Evolutionary conservation across 176 grass and related monocot genomes (phyloP).

Genomic region (Ananas comosus): DNA sequence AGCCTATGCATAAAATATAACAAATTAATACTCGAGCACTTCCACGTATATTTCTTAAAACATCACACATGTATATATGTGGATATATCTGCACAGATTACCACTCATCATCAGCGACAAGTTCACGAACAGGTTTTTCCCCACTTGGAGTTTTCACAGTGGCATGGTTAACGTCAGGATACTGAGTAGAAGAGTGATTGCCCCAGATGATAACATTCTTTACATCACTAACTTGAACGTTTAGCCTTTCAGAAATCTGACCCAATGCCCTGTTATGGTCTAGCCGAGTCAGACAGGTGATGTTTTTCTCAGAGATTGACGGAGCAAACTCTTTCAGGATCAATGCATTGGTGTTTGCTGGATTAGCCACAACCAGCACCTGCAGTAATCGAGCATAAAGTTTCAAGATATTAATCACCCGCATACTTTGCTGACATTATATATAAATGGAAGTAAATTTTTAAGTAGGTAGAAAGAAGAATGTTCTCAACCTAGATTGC

Average conservation of each 20-base stretch:
- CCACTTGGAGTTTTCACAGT: constrained; percentile 59
- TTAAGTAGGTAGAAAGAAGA: background rate
- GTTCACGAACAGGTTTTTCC: constrained; percentile 62
- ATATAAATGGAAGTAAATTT: background rate
- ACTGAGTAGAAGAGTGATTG: constrained; percentile 86
- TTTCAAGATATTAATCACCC: background rate
- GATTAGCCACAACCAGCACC: constrained; percentile 96
- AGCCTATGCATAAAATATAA: constrained; percentile 42
- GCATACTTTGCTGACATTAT: background rate
- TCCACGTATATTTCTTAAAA: no score
- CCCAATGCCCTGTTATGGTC: constrained; percentile 95
- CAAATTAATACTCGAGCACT: background rate
- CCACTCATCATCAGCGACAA: constrained; percentile 77
- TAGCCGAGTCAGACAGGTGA: constrained; percentile 88
- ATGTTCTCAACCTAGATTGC: background rate
- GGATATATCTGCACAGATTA: constrained; percentile 20
- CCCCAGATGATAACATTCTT: constrained; percentile 98
- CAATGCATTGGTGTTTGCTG: constrained; percentile 94
- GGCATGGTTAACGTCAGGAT: constrained; percentile 88
- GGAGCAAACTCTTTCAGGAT: constrained; percentile 97
- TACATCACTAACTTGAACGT: constrained; percentile 77
- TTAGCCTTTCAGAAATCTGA: constrained; percentile 71
- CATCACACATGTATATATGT: no score
- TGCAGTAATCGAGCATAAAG: constrained; percentile 16
- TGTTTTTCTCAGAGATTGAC: constrained; percentile 88